phyloP scores from a whole-genome alignment of 108 stramenopile species.

The Pseudonitzschia pungens region DNA sequence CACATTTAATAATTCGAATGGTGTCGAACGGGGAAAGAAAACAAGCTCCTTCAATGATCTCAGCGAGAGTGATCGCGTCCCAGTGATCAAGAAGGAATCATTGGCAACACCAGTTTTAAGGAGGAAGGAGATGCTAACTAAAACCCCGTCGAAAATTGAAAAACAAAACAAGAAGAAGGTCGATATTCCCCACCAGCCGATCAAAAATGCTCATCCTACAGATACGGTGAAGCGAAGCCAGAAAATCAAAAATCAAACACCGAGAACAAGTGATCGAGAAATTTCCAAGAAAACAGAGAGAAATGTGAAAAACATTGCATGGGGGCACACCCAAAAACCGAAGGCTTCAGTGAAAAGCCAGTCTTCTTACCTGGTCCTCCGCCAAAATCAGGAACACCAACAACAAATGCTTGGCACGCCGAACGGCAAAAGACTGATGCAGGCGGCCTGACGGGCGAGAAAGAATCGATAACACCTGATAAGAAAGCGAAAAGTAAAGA shows the following conservation, averaged over 20 bases:
- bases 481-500: constrained; percentile 14
- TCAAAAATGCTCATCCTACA: background rate
- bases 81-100: constrained; percentile 9
- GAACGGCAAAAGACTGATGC: constrained; percentile 5
- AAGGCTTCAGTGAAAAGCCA: background rate
- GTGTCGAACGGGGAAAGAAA: background rate
- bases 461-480: background rate
- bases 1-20: background rate
- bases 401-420: constrained; percentile 5
- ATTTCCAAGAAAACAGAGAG: background rate
- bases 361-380: background rate
- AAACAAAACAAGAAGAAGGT: background rate
- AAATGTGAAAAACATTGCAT: background rate
- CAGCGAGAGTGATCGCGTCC: background rate
- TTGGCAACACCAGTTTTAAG: background rate
- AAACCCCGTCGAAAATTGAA: background rate
- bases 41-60: background rate
- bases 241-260: background rate
- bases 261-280: constrained; percentile 1
- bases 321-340: background rate
- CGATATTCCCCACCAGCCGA: background rate
- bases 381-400: constrained; percentile 1
- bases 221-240: background rate
- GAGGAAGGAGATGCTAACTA: constrained; percentile 1
- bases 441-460: background rate